phyloP scores from a whole-genome alignment of 495 filamentous ascomycete species.

The Xanthoparmelia taractica region DNA sequence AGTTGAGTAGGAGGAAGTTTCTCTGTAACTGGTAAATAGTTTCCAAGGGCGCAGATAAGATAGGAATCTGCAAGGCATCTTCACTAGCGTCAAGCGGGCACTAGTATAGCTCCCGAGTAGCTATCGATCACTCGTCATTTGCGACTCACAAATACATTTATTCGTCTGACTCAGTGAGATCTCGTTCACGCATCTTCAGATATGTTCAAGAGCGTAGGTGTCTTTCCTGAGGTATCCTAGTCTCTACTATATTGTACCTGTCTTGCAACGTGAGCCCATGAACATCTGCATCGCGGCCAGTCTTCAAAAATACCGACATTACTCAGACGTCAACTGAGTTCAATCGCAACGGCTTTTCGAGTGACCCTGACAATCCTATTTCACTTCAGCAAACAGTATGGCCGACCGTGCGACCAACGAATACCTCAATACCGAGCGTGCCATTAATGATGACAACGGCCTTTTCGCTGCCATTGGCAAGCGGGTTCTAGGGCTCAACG shows the following conservation, averaged over 20 bases:
- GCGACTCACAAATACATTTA: neutral
- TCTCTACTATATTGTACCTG: neutral
- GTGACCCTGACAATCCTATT: too few relatives aligned
- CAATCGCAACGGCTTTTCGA: too few relatives aligned
- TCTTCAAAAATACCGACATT: neutral
- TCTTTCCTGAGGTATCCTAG: neutral
- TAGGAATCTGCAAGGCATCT: too few relatives aligned
- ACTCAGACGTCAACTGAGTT: neutral
- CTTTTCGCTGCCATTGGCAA: conserved; percentile 24
- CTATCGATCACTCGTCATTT: neutral
- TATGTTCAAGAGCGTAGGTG: neutral
- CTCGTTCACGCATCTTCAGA: neutral
- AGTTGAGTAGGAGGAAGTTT: too few relatives aligned
- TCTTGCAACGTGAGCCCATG: neutral
- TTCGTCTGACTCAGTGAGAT: neutral
- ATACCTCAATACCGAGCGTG: conserved; percentile 17
- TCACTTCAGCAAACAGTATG: conserved; percentile 1
- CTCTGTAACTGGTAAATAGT: too few relatives aligned
- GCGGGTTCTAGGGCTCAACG: conserved; percentile 21
- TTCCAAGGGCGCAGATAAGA: too few relatives aligned
- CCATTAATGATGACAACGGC: conserved; percentile 21
- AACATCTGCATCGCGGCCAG: neutral
- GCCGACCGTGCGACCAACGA: conserved; percentile 19
- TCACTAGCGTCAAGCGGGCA: neutral
- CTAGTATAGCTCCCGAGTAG: neutral